Evolutionary conservation across 2,329 filamentous ascomycete species (phyloP).

Genomic region (Sarocladium brachiariae): DNA sequence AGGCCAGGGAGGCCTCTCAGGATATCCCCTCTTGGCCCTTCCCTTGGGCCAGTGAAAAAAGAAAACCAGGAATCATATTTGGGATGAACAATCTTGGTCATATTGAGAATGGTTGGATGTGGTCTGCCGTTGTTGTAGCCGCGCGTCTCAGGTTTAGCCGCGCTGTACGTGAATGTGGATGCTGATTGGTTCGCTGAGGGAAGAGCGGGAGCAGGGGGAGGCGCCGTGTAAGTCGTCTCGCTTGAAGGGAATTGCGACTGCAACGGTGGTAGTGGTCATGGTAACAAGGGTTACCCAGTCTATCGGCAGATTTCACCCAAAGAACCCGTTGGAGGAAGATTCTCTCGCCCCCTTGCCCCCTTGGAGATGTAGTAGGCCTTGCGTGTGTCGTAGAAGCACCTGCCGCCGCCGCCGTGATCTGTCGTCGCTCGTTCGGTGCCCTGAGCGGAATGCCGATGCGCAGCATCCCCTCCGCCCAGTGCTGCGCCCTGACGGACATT

Average conservation of each 20-base stretch:
- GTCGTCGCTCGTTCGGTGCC: slow-evolving; percentile 21
- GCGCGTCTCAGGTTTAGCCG: slow-evolving; percentile 10
- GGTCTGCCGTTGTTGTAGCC: slow-evolving; percentile 3
- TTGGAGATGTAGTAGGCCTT: slow-evolving; percentile 25
- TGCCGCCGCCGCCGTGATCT: slow-evolving; percentile 31
- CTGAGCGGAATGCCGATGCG: slow-evolving; percentile 29
- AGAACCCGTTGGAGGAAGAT: slow-evolving; percentile 42
- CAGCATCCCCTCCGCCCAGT: slow-evolving; percentile 35
- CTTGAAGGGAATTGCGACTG: too few relatives aligned
- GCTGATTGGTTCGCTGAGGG: slow-evolving; percentile 11
- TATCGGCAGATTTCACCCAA: too few relatives aligned
- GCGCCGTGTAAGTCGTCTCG: too few relatives aligned
- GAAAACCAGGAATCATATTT: neutral
- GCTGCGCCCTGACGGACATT: too few relatives aligned
- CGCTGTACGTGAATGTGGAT: neutral
- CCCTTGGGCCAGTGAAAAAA: neutral
- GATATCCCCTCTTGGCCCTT: neutral
- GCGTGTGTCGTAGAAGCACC: slow-evolving; percentile 32
- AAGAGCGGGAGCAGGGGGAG: neutral
- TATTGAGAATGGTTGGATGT: neutral
- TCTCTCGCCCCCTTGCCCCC: too few relatives aligned
- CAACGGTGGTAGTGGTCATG: too few relatives aligned
- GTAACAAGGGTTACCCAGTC: too few relatives aligned
- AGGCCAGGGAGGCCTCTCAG: slow-evolving; percentile 8
- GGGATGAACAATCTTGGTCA: too few relatives aligned